Conservation (phyloP, 2,329 filamentous ascomycete species). For the Elsinoe australis region DNA sequence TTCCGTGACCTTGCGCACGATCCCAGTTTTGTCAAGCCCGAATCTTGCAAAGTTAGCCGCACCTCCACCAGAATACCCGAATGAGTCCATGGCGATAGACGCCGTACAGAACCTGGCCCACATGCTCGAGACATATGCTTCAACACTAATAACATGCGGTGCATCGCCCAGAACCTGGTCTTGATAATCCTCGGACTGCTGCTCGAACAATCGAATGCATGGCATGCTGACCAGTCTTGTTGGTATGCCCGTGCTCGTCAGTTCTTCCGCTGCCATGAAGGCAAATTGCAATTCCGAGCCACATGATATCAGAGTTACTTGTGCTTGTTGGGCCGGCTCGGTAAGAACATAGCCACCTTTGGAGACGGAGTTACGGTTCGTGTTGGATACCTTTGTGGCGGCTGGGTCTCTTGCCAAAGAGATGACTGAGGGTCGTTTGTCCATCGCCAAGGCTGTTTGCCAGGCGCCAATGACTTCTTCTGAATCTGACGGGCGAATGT, state of each 20-base stretch:
- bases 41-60: constrained; percentile 12
- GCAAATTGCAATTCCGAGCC: constrained; percentile 40
- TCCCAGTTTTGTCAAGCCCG: constrained; percentile 7
- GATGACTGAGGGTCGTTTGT: constrained; percentile 41
- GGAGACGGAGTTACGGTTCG: constrained; percentile 27
- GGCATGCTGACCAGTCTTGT: constrained; percentile 41
- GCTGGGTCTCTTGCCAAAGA: constrained; percentile 41
- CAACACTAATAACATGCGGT: constrained; percentile 8
- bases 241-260: constrained; percentile 29
- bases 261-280: constrained; percentile 31
- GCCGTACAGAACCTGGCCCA: constrained; percentile 15
- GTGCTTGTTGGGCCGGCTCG: constrained; percentile 24
- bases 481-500: constrained; percentile 52
- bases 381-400: constrained; percentile 26
- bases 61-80: constrained; percentile 13
- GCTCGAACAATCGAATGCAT: constrained; percentile 40
- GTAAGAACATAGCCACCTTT: constrained; percentile 30
- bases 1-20: constrained; percentile 3
- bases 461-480: constrained; percentile 53
- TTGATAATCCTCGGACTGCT: constrained; percentile 35
- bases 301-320: constrained; percentile 37
- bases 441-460: constrained; percentile 40
- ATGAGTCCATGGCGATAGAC: constrained; percentile 12
- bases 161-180: background rate
- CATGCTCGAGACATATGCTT: constrained; percentile 11